A percentile compares a stretch with the other conserved stretches of the same genome.
Evolutionary conservation across 139 green algal species (phyloP).

Genomic region (Zygnema cylindricum): DNA sequence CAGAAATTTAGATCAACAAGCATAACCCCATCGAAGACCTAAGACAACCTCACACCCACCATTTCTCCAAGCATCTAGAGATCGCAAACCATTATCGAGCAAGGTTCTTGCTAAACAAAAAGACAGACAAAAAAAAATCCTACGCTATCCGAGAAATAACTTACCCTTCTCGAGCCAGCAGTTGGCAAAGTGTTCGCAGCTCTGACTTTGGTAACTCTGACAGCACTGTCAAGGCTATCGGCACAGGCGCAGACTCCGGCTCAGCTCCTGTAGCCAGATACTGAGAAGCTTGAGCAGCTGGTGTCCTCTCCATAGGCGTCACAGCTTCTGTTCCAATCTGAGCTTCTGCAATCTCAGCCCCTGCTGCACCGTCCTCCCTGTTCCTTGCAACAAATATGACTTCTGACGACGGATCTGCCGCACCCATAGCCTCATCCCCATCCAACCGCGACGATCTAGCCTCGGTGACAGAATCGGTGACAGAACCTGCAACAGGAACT

Average conservation of each 20-base stretch:
- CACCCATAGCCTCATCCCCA: neutral
- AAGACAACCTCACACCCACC: too few species aligned
- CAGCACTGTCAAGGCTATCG: conserved; percentile 1
- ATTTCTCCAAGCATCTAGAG: too few species aligned
- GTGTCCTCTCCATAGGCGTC: neutral
- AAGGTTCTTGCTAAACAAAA: too few species aligned
- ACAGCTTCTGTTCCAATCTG: neutral
- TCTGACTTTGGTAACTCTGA: conserved; percentile 1
- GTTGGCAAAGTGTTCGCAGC: conserved; percentile 9
- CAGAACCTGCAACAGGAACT: neutral
- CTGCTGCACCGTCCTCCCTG: neutral
- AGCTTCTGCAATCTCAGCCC: neutral
- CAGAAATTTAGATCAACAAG: too few species aligned
- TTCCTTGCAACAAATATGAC: neutral
- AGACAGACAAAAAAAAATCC: too few species aligned
- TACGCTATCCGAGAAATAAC: too few species aligned
- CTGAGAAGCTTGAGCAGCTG: neutral
- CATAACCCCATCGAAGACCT: too few species aligned
- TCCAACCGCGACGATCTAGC: too few species aligned
- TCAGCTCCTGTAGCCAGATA: neutral
- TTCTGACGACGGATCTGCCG: neutral
- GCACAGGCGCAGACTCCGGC: neutral
- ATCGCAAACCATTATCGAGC: too few species aligned
- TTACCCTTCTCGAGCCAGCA: conserved; percentile 5
- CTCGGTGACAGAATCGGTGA: neutral